Conservation (phyloP, 2,329 filamentous ascomycete species). For the Penicillium sp. region DNA sequence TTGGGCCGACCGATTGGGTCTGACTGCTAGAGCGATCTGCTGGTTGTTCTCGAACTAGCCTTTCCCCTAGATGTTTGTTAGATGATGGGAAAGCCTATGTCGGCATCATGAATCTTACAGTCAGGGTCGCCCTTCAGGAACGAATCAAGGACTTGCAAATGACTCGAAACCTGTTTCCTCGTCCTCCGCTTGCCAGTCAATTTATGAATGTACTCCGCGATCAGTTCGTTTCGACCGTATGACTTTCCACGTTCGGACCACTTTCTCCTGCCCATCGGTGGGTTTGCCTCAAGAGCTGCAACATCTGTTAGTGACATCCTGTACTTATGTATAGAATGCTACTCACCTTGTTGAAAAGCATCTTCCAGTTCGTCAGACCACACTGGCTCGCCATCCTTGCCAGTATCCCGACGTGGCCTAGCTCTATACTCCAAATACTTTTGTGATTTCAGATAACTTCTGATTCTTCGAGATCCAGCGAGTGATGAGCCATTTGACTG, state of each 20-base stretch:
- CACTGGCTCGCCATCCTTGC: constrained; percentile 49
- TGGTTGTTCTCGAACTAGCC: constrained; percentile 44
- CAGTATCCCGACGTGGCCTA: constrained; percentile 49
- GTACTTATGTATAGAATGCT: neutral
- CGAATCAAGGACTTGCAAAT: constrained; percentile 66
- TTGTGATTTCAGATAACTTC: constrained; percentile 42
- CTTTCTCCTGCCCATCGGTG: constrained; percentile 64
- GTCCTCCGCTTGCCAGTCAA: constrained; percentile 58
- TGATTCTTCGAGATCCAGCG: constrained; percentile 31
- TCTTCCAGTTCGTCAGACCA: constrained; percentile 54
- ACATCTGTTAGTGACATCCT: constrained; percentile 22
- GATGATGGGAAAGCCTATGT: constrained; percentile 10
- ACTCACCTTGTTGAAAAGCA: constrained; percentile 53
- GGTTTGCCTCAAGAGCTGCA: constrained; percentile 58
- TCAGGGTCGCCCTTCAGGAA: constrained; percentile 58
- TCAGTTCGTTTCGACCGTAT: constrained; percentile 66
- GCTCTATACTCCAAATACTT: constrained; percentile 52
- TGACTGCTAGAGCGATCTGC: constrained; percentile 40
- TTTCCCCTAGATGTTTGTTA: constrained; percentile 37
- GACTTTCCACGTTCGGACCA: constrained; percentile 56
- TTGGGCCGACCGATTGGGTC: constrained; percentile 36
- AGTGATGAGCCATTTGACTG: constrained; percentile 39
- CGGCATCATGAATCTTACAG: constrained; percentile 45
- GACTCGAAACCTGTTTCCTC: constrained; percentile 68
- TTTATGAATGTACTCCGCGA: constrained; percentile 62